These are phyloP conservation scores for Sporothrix brasiliensis DNA, from an alignment of 2,329 filamentous ascomycete species.

Conservation along the genomic window DNA sequence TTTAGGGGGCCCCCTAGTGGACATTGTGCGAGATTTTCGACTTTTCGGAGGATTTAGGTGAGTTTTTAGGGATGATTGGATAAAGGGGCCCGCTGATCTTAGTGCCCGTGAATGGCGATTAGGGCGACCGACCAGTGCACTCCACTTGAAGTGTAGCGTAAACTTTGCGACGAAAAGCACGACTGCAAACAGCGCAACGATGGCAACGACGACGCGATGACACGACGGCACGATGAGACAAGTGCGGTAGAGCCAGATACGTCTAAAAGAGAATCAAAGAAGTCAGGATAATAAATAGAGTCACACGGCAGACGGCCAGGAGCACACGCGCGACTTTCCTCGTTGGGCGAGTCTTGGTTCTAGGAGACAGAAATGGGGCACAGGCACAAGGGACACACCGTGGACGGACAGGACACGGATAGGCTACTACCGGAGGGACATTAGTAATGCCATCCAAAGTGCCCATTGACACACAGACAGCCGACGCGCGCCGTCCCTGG, in stretches of 20 bases:
- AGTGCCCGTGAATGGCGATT: slow-evolving; percentile 4
- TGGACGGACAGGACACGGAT: too few relatives aligned
- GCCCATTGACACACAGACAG: not conserved
- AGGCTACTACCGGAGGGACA: too few relatives aligned
- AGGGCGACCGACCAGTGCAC: not conserved
- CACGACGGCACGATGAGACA: not conserved
- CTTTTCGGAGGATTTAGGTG: not conserved
- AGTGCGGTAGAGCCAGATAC: too few relatives aligned
- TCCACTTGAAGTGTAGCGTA: slow-evolving; percentile 16
- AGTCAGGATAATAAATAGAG: too few relatives aligned
- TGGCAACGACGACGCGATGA: not conserved
- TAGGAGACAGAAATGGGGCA: not conserved
- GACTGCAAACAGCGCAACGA: not conserved
- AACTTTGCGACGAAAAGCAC: not conserved
- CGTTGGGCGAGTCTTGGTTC: slow-evolving; percentile 5
- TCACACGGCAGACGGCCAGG: not conserved
- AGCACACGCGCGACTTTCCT: not conserved
- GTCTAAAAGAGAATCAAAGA: too few relatives aligned
- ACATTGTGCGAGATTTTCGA: not conserved
- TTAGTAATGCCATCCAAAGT: too few relatives aligned
- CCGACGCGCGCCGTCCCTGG: not conserved
- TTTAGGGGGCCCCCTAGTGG: not conserved
- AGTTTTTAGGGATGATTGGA: not conserved
- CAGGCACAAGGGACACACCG: not conserved
- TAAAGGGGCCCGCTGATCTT: not conserved